Base-by-base conservation (phyloP, 148 eudicot species). In the Oxyria digyna region DNA sequence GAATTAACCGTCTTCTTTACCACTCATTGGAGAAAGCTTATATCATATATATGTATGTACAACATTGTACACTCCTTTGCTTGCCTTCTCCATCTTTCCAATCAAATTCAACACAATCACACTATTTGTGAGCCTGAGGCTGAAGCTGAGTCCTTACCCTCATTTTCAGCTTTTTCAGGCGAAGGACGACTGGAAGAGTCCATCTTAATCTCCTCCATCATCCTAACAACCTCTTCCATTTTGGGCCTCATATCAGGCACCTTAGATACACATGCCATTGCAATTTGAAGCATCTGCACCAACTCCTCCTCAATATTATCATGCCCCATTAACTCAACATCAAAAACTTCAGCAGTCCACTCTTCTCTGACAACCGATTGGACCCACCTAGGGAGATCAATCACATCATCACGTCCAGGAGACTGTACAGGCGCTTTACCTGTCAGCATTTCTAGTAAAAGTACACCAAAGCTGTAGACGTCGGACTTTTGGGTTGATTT, bases 341-440 rank as follows among this genome's bases (percentile, higher is more conserved):
- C 98, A 42, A 94, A 94, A 10, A 90, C 97, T 80, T 90, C 98
- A 6, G 96, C 96, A 0, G 98, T 89, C 98, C 98, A 93, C 72
- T 93, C 98, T 70, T 93, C 98, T 68, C 95, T 79, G 14, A 89
- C 98, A 6, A 93, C 96, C 1, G 98, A 93, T 62, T 89, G 98
- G 32, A 93, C 98, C 98, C 98, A 93, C 41, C 84, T 72, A 0
- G 95, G 96, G 46, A 93, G 83, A 73, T 93, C 98, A 13, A 84
- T 76, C 70, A 81, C 89, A 7, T 89, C 96, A 68, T 93, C 98
- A 6, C 85, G 83, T 0, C 91, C 96, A 0, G 81, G 74, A 73
- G 87, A 79, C 75, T 82, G 87, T 41, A 85, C 79, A 0, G 98
- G 98, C 29, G 89, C 72, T 77, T 88, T 94, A 14, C 98, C 98